These are phyloP conservation scores for Pseudocercospora ulei DNA, from an alignment of 2,329 filamentous ascomycete species.

Conservation along the genomic window DNA sequence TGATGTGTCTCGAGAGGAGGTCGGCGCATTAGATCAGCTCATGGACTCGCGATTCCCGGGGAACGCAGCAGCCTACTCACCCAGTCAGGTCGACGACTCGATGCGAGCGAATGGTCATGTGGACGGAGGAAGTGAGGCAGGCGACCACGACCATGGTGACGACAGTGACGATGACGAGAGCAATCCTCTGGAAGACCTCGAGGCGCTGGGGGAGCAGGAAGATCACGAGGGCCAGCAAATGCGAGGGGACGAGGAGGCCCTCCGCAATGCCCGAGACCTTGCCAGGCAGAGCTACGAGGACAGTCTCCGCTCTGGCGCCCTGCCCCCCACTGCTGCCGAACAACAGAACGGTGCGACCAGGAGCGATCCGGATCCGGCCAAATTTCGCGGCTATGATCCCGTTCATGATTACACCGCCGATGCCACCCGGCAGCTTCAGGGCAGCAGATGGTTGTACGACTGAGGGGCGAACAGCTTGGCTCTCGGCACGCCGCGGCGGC, in stretches of 20 bases:
- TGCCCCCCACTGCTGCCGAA: neutral
- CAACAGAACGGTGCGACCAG: neutral
- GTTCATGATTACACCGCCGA: conserved; percentile 13
- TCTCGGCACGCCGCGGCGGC: no score
- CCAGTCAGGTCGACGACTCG: conserved; percentile 9
- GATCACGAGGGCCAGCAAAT: conserved; percentile 27
- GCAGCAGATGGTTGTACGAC: conserved; percentile 17
- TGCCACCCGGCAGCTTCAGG: conserved; percentile 16
- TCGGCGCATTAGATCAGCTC: conserved; percentile 30
- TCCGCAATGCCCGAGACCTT: conserved; percentile 29
- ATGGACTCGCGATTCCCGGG: conserved; percentile 24
- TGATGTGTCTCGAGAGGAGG: conserved; percentile 64
- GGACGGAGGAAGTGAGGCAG: conserved; percentile 20
- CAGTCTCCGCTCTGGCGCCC: conserved; percentile 10
- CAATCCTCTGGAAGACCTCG: conserved; percentile 33
- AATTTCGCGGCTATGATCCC: conserved; percentile 13
- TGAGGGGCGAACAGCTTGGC: no score
- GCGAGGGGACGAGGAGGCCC: conserved; percentile 28
- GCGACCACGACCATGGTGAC: conserved; percentile 20
- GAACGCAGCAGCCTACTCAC: conserved; percentile 2
- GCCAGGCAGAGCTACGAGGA: conserved; percentile 29
- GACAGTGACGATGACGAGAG: conserved; percentile 33
- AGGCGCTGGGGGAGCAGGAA: conserved; percentile 32
- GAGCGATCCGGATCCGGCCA: neutral
- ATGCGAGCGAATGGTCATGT: conserved; percentile 21